Evolutionary conservation across 441 rosid species (phyloP), one percentile per base, ranked within the genome.

Genomic region (Populus hybrid): DNA sequence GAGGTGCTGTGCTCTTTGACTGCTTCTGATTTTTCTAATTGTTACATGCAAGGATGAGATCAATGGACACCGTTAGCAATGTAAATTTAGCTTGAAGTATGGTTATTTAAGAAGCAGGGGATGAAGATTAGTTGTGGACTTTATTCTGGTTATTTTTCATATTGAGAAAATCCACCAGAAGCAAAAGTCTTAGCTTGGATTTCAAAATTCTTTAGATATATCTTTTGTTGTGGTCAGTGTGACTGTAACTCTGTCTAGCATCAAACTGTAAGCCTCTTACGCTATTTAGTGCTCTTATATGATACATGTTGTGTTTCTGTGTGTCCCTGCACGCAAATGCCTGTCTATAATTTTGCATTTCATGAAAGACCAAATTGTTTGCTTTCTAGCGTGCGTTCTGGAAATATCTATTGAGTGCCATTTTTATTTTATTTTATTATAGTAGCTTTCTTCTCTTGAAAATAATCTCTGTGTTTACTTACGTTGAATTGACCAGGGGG

Each of bases 401-500:
- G 71, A 53, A 71, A 71, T 50, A 7, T 68, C 56, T 61, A 35
- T 59, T 11, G 2, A 7, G 23, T 59, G 31, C 10, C 20, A 28
- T 40, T 40, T 40, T 11, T 40, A 10, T 18, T 2, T 5, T 3
- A 1, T 9, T 35, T 9, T 24, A 8, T 35, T 18, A 59, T 26
- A 31, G 64, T 16, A 26, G 50, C 35, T 18, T 66, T 28, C 56
- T 29, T 21, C 8, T 12, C 12, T 29, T 35, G 53, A 69, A 66
- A 24, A 61, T 36, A n/a, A 40, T n/a, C 14, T 71, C 7, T 70
- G 64, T 80, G 75, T 68, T 81, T 42, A 9, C 28, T 23, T 21
- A 1, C 24, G 23, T 23, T 21, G 65, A 63, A 23, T 21, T 63
- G 26, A 63, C 2, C 92, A 96, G 99, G 96, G 90, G 33, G 92